Evolutionary conservation across 352 stramenopile species (phyloP).

Genomic region (Phytophthora megakarya): DNA sequence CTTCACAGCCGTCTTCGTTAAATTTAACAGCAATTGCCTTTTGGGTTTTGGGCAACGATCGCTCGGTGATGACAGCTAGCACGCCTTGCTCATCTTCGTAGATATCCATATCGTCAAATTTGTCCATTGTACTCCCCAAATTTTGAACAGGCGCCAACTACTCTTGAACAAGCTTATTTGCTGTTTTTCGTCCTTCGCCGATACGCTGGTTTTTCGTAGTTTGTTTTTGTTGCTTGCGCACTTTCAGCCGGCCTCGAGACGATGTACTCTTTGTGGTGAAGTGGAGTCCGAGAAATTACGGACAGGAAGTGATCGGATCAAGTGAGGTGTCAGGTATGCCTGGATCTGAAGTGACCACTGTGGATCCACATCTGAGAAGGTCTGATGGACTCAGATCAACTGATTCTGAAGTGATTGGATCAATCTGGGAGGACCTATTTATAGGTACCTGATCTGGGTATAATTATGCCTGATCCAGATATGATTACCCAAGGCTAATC

Average conservation of each 20-base stretch:
- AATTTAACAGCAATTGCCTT: conserved; percentile 10
- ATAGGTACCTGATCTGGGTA: no score
- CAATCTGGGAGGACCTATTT: no score
- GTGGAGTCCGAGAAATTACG: no score
- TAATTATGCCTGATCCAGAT: no score
- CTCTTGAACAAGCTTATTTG: neutral
- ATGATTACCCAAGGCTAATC: no score
- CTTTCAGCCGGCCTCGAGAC: conserved; percentile 2
- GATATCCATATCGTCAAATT: neutral
- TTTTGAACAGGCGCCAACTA: neutral
- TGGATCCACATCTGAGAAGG: no score
- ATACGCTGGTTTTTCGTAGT: conserved; percentile 9
- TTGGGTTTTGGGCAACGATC: conserved; percentile 1
- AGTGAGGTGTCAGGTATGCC: no score
- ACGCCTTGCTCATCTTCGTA: neutral
- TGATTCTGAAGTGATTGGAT: no score
- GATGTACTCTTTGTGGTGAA: neutral
- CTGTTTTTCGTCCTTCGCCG: neutral
- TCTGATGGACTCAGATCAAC: no score
- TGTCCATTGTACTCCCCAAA: neutral
- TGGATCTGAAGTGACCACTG: no score
- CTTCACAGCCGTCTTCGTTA: neutral
- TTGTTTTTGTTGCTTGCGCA: neutral
- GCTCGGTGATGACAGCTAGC: neutral
- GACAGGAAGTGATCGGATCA: no score